Evolutionary conservation across 805 yeast species (phyloP).

Genomic region (Saccharomycopsis sp.): DNA sequence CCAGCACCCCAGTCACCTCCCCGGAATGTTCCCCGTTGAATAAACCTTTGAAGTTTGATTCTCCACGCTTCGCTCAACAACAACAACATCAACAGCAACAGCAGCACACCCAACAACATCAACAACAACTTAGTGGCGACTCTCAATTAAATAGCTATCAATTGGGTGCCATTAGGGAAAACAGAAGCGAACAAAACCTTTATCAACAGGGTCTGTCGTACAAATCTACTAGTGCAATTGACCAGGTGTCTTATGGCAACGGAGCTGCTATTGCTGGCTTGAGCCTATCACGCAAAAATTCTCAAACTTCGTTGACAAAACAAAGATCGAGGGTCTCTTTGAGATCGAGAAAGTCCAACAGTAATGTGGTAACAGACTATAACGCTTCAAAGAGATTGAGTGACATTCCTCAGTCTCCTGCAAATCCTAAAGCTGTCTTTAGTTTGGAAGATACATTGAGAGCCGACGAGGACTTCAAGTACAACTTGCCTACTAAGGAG

Average conservation of each 20-base stretch:
- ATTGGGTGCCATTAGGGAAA: slow-evolving; percentile 1
- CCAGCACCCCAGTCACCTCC: slow-evolving; percentile 11
- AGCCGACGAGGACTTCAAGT: slow-evolving; percentile 13
- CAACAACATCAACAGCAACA: neutral
- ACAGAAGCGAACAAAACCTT: neutral
- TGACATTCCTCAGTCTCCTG: neutral
- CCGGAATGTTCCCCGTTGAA: slow-evolving; percentile 16
- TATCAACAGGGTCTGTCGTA: neutral
- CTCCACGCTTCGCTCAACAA: neutral
- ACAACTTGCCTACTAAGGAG: slow-evolving; percentile 11
- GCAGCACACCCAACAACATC: neutral
- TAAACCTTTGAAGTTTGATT: slow-evolving; percentile 4
- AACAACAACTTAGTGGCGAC: neutral
- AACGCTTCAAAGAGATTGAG: neutral
- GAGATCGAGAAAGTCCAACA: neutral
- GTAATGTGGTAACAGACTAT: neutral
- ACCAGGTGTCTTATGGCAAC: too few species aligned
- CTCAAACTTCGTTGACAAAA: neutral
- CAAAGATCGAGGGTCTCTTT: slow-evolving; percentile 4
- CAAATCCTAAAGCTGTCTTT: slow-evolving; percentile 16
- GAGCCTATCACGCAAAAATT: neutral
- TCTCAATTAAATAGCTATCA: too few species aligned
- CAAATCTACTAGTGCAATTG: neutral
- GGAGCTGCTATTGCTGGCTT: too few species aligned
- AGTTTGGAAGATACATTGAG: slow-evolving; percentile 16